Evolutionary conservation across 257 asterid species (phyloP).

Genomic region (Solanum virginianum): DNA sequence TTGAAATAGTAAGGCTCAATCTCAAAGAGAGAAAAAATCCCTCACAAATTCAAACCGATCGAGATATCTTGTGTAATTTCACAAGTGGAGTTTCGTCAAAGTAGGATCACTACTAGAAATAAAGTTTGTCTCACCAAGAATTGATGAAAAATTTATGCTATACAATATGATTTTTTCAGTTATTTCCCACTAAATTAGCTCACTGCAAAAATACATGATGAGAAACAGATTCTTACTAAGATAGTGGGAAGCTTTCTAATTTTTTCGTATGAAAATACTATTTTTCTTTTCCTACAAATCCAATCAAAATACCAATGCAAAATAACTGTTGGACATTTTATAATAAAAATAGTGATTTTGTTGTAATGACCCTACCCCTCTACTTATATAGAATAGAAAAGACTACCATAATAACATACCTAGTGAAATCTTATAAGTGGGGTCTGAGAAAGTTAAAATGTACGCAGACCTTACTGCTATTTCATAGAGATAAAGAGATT

Average conservation of each 20-base stretch:
- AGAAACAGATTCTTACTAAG: background rate
- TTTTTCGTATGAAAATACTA: background rate
- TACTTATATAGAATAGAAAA: too few species aligned
- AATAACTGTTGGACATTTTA: background rate
- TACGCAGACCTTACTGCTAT: background rate
- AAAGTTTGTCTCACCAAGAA: too few species aligned
- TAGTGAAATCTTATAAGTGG: too few species aligned
- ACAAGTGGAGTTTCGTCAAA: background rate
- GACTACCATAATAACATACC: too few species aligned
- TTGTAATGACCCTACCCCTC: too few species aligned
- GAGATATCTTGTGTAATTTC: background rate
- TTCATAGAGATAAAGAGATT: too few species aligned
- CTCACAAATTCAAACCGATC: too few species aligned
- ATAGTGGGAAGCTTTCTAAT: background rate
- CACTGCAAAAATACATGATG: fast-evolving
- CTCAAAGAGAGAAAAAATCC: too few species aligned
- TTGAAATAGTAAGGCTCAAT: background rate
- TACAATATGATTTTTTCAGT: too few species aligned
- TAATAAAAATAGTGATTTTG: background rate
- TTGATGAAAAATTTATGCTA: too few species aligned
- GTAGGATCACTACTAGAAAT: background rate
- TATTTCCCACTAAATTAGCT: background rate
- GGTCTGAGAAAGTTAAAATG: background rate
- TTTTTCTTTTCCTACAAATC: background rate
- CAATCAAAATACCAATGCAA: background rate